Base-by-base conservation (phyloP, 164 flowering plant genomes). In the Magnolia kwangsiensis region DNA sequence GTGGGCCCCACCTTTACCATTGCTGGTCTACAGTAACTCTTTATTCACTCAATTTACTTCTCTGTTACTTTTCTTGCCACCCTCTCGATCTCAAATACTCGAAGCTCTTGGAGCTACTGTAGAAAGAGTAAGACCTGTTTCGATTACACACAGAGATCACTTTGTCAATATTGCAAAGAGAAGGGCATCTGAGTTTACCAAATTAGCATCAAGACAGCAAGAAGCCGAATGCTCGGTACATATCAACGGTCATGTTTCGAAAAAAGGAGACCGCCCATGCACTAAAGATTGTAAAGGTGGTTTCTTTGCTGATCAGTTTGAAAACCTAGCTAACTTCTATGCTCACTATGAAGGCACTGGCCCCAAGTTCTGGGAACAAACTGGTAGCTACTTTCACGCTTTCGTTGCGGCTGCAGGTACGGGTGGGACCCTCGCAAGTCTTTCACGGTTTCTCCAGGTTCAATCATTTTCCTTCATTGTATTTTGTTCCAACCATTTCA, bases 71-170 rank as follows among this genome's bases (percentile, higher is more conserved):
- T 10, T 16, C 9, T 55, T 55, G 11, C 16, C 16, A 55, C 16
- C 59, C 16, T 55, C 16, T 50, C 89, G 93, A 98, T 89, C 98
- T 80, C 97, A 93, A 89, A 92, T 91, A 75, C 82, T 96, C 59
- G 97, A 94, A 88, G 98, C 97, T 75, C 96, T 96, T 76, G 97
- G 99, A 78, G 98, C 99, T 66, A 92, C 94, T 20, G 98, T 96
- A 72, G 98, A 96, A 82, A 91, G 98, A 80, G 98, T 96, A 45
- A 87, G 98, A 75, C 98, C 98, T 8, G 97, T 96, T 72, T 94
- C 99, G 74, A 96, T 96, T 61, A 88, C 98, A 11, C 99, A 96
- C 76, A 87, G 74, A 86, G 96, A 94, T 78, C 98, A 96, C 81
- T 96, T 76, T 83, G 98, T 96, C 74, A 94, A 96, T 78, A 77